phyloP scores from a whole-genome alignment of 1,139 yeast genomes.

The Taphrina communis region DNA sequence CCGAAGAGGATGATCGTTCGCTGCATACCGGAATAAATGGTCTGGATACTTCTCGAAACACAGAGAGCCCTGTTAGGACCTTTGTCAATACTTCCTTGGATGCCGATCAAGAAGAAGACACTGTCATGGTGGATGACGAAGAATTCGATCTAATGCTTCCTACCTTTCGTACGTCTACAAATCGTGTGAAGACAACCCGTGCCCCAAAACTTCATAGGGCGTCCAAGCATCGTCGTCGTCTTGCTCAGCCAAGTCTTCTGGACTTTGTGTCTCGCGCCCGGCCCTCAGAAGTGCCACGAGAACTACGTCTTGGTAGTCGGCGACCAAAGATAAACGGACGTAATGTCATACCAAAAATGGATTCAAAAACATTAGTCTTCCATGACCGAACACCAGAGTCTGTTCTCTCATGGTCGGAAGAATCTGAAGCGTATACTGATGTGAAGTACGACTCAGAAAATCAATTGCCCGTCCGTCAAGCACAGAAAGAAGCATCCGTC shows the following conservation, averaged over 20 bases:
- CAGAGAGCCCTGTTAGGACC: no score
- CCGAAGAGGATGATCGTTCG: background rate
- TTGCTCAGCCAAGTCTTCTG: no score
- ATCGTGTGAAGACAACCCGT: background rate
- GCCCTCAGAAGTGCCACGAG: conserved; percentile 5
- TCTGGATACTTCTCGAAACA: no score
- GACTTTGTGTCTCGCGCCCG: no score
- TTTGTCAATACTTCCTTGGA: no score
- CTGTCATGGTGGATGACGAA: conserved; percentile 14
- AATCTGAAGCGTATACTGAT: background rate
- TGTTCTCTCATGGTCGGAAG: background rate
- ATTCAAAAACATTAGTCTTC: background rate
- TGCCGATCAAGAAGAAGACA: background rate
- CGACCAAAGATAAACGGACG: background rate
- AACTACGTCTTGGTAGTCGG: conserved; percentile 16
- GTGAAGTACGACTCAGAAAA: background rate
- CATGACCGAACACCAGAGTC: background rate
- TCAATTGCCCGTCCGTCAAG: no score
- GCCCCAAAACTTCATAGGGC: no score
- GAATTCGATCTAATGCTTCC: conserved; percentile 16
- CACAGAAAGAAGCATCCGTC: no score
- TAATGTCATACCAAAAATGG: background rate
- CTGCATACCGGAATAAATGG: background rate
- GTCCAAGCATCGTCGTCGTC: no score
- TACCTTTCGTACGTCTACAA: background rate